Percentiles rank a stretch among this genome's conserved stretches.
Evolutionary conservation across 2,329 filamentous ascomycete genomes (phyloP).

Genomic region (Phialophora macrospora): DNA sequence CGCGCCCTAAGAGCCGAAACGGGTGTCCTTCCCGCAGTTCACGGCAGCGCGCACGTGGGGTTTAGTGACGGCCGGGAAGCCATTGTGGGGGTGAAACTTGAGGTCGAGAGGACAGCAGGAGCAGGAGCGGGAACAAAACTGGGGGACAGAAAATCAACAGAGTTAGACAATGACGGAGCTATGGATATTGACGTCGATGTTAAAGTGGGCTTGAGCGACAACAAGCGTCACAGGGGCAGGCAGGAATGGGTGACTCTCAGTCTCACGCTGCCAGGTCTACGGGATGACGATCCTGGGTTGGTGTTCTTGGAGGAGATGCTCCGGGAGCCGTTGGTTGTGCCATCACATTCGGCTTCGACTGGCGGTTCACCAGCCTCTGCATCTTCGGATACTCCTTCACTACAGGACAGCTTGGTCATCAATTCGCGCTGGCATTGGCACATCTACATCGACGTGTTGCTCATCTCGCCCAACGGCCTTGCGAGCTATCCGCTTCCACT

Average conservation of each 20-base stretch:
- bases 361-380: too few species aligned
- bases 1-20: constrained; percentile 88
- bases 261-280: constrained; percentile 86
- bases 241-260: constrained; percentile 85
- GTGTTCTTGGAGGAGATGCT: constrained; percentile 89
- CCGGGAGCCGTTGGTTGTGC: constrained; percentile 79
- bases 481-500: constrained; percentile 81
- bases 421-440: constrained; percentile 96
- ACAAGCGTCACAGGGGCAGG: constrained; percentile 49
- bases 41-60: constrained; percentile 90
- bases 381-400: constrained; percentile 16
- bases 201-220: constrained; percentile 37
- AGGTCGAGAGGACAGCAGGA: constrained; percentile 74
- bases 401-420: constrained; percentile 76
- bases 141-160: constrained; percentile 16
- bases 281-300: constrained; percentile 88
- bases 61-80: constrained; percentile 96
- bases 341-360: not conserved
- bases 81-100: constrained; percentile 92
- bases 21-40: constrained; percentile 83
- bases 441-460: constrained; percentile 85
- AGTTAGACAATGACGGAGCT: constrained; percentile 23
- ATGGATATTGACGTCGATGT: constrained; percentile 34
- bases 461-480: constrained; percentile 68
- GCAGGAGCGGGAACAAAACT: not conserved